Conservation (phyloP, 805 yeast species). For the Debaryomyces castellii region DNA sequence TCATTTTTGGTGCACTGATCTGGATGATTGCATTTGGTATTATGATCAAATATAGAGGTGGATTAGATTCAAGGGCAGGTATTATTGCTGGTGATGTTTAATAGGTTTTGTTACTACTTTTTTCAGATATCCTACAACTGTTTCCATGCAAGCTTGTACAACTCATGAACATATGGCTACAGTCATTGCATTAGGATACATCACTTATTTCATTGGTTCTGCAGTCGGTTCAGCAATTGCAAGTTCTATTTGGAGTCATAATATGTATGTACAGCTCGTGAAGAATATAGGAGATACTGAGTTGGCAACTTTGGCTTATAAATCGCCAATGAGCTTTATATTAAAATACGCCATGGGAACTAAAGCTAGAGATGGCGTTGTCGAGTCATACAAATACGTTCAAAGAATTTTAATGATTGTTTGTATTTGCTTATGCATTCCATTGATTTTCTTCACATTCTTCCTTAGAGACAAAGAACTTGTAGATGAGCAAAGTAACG, state of each 20-base stretch:
- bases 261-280: neutral
- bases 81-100: conserved; percentile 14
- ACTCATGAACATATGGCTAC: conserved; percentile 19
- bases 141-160: conserved; percentile 13
- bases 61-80: conserved; percentile 10
- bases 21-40: conserved; percentile 62
- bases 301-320: conserved; percentile 2
- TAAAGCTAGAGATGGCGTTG: conserved; percentile 54
- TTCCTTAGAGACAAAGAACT: conserved; percentile 50
- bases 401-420: conserved; percentile 54
- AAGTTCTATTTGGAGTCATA: conserved; percentile 5
- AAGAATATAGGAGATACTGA: neutral
- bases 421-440: conserved; percentile 25
- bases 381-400: conserved; percentile 52
- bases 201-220: conserved; percentile 14
- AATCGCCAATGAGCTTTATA: conserved; percentile 42
- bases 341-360: conserved; percentile 54
- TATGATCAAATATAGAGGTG: conserved; percentile 52
- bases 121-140: conserved; percentile 15
- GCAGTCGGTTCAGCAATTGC: conserved; percentile 13
- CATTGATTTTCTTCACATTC: conserved; percentile 36
- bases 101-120: conserved; percentile 18
- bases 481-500: conserved; percentile 5
- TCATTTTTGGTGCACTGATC: conserved; percentile 50
- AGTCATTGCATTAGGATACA: conserved; percentile 11